Conservation (phyloP, 2,329 filamentous ascomycete species). For the Fusarium cyanostomum region DNA sequence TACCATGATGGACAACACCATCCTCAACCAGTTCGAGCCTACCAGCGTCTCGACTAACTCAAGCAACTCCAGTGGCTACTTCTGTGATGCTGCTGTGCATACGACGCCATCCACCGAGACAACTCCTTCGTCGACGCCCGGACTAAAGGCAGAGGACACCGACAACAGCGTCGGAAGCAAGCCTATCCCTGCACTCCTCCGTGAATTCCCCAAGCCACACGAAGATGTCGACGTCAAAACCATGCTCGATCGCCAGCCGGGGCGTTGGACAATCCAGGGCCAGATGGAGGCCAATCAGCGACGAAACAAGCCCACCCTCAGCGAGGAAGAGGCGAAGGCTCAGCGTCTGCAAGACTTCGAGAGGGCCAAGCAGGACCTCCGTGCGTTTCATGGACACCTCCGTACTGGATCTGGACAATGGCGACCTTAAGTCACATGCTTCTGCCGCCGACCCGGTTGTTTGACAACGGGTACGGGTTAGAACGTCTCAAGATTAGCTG, state of each 20-base stretch:
- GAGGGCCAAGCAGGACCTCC: constrained; percentile 58
- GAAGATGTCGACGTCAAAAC: constrained; percentile 53
- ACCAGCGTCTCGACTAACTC: constrained; percentile 23
- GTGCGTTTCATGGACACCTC: constrained; percentile 48
- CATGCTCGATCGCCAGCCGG: constrained; percentile 55
- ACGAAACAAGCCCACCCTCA: constrained; percentile 33
- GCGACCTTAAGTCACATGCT: constrained; percentile 8
- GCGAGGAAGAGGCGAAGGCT: constrained; percentile 46
- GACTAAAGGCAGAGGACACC: constrained; percentile 22
- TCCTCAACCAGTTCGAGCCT: constrained; percentile 18
- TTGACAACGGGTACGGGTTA: neutral
- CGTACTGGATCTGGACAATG: constrained; percentile 6
- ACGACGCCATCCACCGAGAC: constrained; percentile 36
- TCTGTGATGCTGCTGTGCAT: constrained; percentile 23
- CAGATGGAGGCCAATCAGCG: constrained; percentile 48
- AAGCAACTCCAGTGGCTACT: constrained; percentile 31
- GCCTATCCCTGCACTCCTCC: constrained; percentile 48
- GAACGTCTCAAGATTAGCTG: constrained; percentile 12
- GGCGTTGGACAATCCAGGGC: constrained; percentile 53
- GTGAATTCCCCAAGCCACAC: constrained; percentile 53
- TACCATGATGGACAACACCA: constrained; percentile 11
- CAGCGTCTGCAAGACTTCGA: constrained; percentile 54
- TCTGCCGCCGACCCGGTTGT: neutral
- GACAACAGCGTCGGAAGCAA: constrained; percentile 35
- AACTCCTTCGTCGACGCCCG: constrained; percentile 37